Conservation (phyloP, 176 grass and related monocot genomes). For the Aegilops sharonensis region DNA sequence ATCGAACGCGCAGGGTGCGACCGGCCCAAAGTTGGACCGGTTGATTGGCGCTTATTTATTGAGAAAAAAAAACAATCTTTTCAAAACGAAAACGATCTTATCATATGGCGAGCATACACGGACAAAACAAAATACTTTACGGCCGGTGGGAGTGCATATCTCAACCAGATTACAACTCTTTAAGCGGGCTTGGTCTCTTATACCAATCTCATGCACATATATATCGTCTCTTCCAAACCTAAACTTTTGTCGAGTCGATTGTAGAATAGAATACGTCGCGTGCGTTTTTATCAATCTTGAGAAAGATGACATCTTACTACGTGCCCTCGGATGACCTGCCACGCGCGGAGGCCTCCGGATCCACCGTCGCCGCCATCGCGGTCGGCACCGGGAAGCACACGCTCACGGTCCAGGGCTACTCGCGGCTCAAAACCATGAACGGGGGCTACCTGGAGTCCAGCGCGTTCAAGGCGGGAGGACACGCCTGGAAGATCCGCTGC, state of each 20-base stretch:
- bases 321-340: background rate
- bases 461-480: background rate
- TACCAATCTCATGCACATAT: background rate
- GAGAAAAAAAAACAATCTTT: no score
- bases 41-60: no score
- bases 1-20: no score
- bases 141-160: background rate
- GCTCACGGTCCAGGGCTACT: conserved; percentile 7
- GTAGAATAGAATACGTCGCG: background rate
- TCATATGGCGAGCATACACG: no score
- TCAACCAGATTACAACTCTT: background rate
- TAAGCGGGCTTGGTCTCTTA: background rate
- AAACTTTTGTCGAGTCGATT: background rate
- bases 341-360: background rate
- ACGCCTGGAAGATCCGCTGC: background rate
- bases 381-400: background rate
- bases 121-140: background rate
- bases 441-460: background rate
- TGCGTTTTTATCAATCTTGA: background rate
- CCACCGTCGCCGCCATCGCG: background rate
- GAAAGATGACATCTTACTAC: background rate
- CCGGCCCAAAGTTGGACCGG: no score
- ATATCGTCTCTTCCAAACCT: background rate
- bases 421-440: background rate
- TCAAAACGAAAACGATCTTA: no score